Percentiles rank a stretch among this genome's conserved stretches.
These are phyloP conservation scores for Hyphopichia buzzinii DNA, from an alignment of 1,139 yeast genomes.

Conservation along the genomic window DNA sequence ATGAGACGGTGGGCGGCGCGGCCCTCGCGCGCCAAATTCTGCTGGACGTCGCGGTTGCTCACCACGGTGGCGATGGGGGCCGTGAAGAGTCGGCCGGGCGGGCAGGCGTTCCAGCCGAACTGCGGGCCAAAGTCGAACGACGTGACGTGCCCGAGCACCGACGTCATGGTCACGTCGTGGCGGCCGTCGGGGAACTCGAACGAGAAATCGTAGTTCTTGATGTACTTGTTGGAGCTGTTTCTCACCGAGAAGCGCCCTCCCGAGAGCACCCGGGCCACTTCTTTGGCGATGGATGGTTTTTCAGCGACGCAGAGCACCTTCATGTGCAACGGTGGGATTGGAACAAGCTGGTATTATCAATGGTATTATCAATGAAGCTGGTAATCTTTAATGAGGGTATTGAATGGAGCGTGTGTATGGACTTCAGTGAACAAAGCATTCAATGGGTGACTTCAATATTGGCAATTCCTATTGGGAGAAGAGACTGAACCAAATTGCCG, in stretches of 20 bases:
- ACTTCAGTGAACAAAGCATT: no score
- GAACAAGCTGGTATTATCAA: no score
- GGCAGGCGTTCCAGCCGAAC: slow-evolving; percentile 68
- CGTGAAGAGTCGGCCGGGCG: slow-evolving; percentile 62
- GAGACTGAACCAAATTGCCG: no score
- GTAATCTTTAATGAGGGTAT: no score
- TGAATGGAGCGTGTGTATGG: no score
- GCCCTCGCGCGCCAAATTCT: slow-evolving; percentile 72
- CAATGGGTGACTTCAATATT: no score
- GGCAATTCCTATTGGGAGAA: no score
- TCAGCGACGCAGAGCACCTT: slow-evolving; percentile 93
- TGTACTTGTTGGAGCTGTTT: slow-evolving; percentile 56
- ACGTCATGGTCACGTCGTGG: slow-evolving; percentile 86
- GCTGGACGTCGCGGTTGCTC: slow-evolving; percentile 49
- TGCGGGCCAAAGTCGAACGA: slow-evolving; percentile 62
- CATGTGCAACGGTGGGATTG: no score
- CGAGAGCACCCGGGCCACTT: slow-evolving; percentile 71
- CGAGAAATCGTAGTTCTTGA: slow-evolving; percentile 77
- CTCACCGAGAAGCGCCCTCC: slow-evolving; percentile 62
- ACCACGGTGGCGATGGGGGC: slow-evolving; percentile 57
- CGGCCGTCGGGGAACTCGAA: slow-evolving; percentile 63
- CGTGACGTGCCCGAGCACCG: slow-evolving; percentile 84
- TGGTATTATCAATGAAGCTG: no score
- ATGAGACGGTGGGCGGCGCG: slow-evolving; percentile 58
- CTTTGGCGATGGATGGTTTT: slow-evolving; percentile 91